Evolutionary conservation across 139 green algal genomes (phyloP).

Genomic region (Chlamydomonas sp.): DNA sequence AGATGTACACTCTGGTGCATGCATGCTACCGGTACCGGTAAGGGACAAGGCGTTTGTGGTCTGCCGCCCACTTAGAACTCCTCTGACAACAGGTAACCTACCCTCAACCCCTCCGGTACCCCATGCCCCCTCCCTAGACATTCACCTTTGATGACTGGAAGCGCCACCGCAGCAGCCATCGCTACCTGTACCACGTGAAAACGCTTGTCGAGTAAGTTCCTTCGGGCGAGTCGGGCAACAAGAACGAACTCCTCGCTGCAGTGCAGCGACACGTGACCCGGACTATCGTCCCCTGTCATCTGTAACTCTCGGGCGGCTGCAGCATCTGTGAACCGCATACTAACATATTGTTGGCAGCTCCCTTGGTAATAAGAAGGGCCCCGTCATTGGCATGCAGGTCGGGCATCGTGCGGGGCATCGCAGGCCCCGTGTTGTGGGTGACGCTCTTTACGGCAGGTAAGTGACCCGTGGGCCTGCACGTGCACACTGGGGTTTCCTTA

Average conservation of each 20-base stretch:
- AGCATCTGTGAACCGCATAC: background rate
- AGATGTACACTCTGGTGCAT: no score
- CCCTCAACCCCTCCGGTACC: background rate
- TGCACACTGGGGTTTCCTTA: no score
- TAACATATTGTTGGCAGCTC: background rate
- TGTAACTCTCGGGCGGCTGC: no score
- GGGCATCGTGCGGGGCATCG: constrained; percentile 49
- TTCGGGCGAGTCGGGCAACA: background rate
- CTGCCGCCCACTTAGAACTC: background rate
- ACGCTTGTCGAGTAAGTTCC: constrained; percentile 53
- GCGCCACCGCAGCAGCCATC: constrained; percentile 43
- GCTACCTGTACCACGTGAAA: constrained; percentile 53
- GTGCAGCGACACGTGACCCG: no score
- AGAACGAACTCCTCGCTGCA: no score
- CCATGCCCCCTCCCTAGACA: background rate
- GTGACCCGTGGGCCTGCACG: no score
- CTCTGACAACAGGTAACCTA: background rate
- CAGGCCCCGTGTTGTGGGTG: constrained; percentile 43
- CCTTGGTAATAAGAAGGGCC: background rate
- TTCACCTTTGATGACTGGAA: constrained; percentile 56
- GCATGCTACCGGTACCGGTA: no score
- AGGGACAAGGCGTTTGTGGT: no score
- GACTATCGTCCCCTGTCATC: no score
- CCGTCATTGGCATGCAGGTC: constrained; percentile 22
- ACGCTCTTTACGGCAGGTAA: constrained; percentile 18